Base-by-base conservation (phyloP, 768 basidiomycete species). In the Neoboletus brunneissimus region DNA sequence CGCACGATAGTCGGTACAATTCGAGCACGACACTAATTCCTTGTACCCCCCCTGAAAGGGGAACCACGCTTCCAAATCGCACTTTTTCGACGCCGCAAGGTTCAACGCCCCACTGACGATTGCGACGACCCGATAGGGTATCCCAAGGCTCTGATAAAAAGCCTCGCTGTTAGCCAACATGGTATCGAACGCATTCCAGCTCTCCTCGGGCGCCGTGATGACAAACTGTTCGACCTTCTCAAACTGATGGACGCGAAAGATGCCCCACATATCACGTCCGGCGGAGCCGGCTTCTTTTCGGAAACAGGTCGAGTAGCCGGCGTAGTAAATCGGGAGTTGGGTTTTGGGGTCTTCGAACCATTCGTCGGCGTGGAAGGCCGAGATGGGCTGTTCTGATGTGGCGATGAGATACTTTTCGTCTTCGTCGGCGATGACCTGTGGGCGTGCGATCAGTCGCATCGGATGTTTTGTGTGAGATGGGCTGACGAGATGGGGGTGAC, bases 321-420 rank as follows among this genome's bases (percentile, higher is more conserved):
- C 90, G 66, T 89, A 97, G 75, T 82, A 81, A 69, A 97, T 81
- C 2, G 97, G 97, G n/a, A 99, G 86, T 69, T 96, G 93, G 25
- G 82, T 85, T 47, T 91, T 86, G 1, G 94, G 94, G 71, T 86
- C 84, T 65, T 96, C 95, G 73, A 99, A 95, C 94, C 96, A 98
- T 74, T 98, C 97, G 65, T 95, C 95, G 48, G 89, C 84, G 76
- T 98, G 94, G 72, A 86, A 90, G 5, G 92, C 91, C 8, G 97
- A 98, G 73, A 99, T 94, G 38, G 97, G 97, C 71, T 99, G 97
- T 74, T 99, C 97, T 46, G 94, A 96, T 48, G 97, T 99, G 5
- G 97, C 97, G 69, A 99, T 99, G 48, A 99, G 85, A 75, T 99
- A 99, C 72, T 98, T 98, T 72, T 98, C 96, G 66, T 97, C 94